Evolutionary conservation across 306 rosid genomes (phyloP), one percentile per base, ranked within the genome.

Genomic region (Parietaria judaica): DNA sequence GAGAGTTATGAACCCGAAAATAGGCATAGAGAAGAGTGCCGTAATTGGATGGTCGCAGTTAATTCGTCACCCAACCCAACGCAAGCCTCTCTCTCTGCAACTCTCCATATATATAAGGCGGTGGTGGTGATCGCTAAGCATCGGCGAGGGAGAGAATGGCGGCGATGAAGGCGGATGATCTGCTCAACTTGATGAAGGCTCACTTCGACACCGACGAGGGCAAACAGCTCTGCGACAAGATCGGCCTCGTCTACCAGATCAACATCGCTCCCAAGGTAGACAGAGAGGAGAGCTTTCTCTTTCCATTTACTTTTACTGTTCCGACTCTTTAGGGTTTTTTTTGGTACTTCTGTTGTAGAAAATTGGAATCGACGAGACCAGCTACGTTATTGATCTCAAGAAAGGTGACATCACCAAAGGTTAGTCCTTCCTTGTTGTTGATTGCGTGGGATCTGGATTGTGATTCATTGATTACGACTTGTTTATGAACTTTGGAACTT

Each of bases 381-480:
- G 68, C 36, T 92, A 84, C 53, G 78, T 81, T 1, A 79, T 92
- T 79, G 95, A 92, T 86, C 89, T 88, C 71, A 92, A 92, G 95
- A 84, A 84, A 63, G 95, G 94, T 61, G 80, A 80, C 54, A 94
- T 92, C 58, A 66, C 45, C 66, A 84, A 84, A 88, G 99, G 98
- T 87, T 74, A 6, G 83, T 67, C 37, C 45, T 66, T 14, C 38
- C 11, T n/a, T 13, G 3, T 3, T 4, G 46, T 17, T 12, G 7
- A 15, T 10, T n/a, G n/a, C n/a, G n/a, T n/a, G n/a, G n/a, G n/a
- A n/a, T n/a, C n/a, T n/a, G n/a, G n/a, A n/a, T n/a, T n/a, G 8
- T 38, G 10, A 11, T 50, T 47, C 48, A 1, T 16, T 51, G 8
- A 47, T 47, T 31, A 23, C 1, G 8, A n/a, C 10, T 8, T 6